These are phyloP conservation scores for Oryza nivara DNA, from an alignment of 176 grass and related monocot genomes.

Conservation along the genomic window DNA sequence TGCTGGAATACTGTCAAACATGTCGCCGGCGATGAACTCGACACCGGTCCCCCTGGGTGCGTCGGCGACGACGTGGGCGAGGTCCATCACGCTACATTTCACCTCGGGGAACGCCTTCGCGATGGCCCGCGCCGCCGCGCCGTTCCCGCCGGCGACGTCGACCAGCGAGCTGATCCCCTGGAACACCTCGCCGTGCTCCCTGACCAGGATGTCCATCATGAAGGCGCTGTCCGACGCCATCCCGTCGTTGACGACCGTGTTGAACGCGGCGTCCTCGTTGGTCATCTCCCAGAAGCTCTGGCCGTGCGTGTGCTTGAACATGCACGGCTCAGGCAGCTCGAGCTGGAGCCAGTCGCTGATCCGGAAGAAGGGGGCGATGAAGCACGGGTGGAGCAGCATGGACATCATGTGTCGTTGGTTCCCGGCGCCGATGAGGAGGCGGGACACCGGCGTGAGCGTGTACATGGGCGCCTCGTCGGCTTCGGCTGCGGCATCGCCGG, in stretches of 20 bases:
- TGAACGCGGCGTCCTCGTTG: background rate
- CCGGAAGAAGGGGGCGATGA: background rate
- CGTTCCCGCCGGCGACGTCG: background rate
- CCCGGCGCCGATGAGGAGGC: background rate
- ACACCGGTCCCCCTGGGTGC: background rate
- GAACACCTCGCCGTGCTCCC: slow-evolving; percentile 10
- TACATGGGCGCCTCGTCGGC: background rate
- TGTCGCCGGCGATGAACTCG: background rate
- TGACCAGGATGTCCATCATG: background rate
- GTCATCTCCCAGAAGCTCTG: slow-evolving; percentile 22
- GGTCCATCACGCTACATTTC: background rate
- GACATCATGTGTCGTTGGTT: background rate
- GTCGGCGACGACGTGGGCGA: background rate
- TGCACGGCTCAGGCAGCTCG: background rate
- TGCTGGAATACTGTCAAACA: background rate
- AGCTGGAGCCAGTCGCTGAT: slow-evolving; percentile 33
- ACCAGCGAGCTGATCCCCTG: background rate
- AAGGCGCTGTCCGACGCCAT: slow-evolving; percentile 23
- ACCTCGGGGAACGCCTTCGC: background rate
- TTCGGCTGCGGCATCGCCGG: no score
- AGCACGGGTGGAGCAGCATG: background rate
- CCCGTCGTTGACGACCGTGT: slow-evolving; percentile 20
- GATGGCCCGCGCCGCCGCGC: background rate
- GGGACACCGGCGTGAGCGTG: background rate
- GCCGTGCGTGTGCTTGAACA: slow-evolving; percentile 9